A percentile compares a stretch with the other conserved stretches of the same genome.
Evolutionary conservation across 2,329 filamentous ascomycete species (phyloP).

Genomic region (Trichoderma breve): DNA sequence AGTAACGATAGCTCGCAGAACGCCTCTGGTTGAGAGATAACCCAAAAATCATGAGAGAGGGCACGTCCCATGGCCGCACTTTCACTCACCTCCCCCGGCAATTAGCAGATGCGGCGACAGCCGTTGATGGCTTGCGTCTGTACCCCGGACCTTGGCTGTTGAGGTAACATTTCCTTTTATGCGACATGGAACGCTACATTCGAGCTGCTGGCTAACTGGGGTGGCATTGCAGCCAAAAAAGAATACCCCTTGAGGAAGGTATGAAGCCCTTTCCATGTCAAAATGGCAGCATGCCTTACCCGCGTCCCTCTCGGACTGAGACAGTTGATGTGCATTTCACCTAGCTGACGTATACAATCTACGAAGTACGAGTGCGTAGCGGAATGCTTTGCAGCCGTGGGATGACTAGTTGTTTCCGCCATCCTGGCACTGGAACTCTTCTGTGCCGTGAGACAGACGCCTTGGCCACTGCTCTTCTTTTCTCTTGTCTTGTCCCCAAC

Average conservation of each 20-base stretch:
- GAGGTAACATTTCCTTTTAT: conserved; percentile 14
- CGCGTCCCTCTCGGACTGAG: not conserved
- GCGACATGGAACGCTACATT: conserved; percentile 19
- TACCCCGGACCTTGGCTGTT: conserved; percentile 17
- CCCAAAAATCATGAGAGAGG: not conserved
- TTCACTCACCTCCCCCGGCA: conserved; percentile 1
- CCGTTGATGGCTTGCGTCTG: conserved; percentile 15
- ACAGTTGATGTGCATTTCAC: not conserved
- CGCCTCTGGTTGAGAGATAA: not conserved
- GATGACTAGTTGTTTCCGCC: not conserved
- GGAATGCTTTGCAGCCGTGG: conserved; percentile 1
- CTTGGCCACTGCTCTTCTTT: not conserved
- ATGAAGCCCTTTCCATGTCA: conserved; percentile 7
- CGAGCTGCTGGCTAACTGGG: conserved; percentile 13
- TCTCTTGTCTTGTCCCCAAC: not conserved
- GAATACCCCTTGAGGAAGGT: conserved; percentile 24
- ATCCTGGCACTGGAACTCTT: conserved; percentile 1
- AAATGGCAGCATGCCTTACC: conserved; percentile 4
- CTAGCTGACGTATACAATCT: not conserved
- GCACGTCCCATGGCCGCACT: not conserved
- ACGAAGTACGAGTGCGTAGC: not conserved
- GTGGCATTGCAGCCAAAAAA: conserved; percentile 20
- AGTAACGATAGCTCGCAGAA: not conserved
- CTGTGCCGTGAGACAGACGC: not conserved
- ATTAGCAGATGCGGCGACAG: conserved; percentile 7